A percentile compares a stretch with the other conserved stretches of the same genome.
Conservation (phyloP, 768 basidiomycete genomes). For the Calvatia gigantea region DNA sequence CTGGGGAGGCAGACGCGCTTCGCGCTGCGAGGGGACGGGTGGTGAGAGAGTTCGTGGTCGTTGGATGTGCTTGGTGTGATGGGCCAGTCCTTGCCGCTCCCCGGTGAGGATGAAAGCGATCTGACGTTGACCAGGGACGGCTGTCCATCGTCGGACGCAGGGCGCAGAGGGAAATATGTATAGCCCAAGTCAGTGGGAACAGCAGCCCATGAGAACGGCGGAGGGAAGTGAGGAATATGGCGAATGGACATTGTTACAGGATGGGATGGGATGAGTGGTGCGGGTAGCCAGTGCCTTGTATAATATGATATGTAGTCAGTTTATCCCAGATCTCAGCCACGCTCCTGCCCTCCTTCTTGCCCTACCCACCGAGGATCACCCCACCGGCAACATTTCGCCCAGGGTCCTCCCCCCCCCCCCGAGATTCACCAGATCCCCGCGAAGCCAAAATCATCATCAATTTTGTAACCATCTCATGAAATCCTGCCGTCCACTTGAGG, state of each 20-base stretch:
- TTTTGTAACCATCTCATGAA: neutral
- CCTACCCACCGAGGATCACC: slow-evolving; percentile 2
- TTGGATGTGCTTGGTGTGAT: neutral
- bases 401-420: neutral
- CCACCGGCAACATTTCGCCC: neutral
- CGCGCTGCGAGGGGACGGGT: neutral
- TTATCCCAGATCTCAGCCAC: slow-evolving; percentile 4
- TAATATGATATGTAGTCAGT: too few species aligned
- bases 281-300: too few species aligned
- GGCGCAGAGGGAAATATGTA: neutral
- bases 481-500: neutral
- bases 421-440: slow-evolving; percentile 3
- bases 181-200: neutral
- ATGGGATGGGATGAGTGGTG: too few species aligned
- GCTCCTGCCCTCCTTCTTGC: neutral
- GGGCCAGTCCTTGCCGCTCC: neutral
- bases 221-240: neutral
- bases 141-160: neutral
- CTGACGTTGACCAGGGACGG: neutral
- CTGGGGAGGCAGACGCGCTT: neutral
- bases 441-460: neutral
- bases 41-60: neutral
- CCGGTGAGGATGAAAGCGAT: slow-evolving; percentile 1
- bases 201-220: neutral
- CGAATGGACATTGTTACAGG: neutral